phyloP scores from a whole-genome alignment of 257 asterid species.

The Agastache rugosa region DNA sequence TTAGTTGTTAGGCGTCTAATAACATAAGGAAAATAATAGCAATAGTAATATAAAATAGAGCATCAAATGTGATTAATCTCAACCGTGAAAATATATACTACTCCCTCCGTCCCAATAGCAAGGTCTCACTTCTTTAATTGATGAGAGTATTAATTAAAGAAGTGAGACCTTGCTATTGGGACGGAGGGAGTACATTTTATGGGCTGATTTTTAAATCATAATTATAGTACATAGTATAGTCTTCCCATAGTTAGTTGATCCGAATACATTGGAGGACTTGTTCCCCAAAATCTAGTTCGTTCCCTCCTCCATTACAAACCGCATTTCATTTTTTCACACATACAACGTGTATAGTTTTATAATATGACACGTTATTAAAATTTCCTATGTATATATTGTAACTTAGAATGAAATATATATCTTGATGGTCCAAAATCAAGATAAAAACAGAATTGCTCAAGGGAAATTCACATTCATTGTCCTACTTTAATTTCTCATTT shows the following conservation, averaged over 20 bases:
- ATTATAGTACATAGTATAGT: neutral
- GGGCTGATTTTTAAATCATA: neutral
- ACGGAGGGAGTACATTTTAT: too few relatives aligned
- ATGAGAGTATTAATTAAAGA: too few relatives aligned
- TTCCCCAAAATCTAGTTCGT: conserved; percentile 23
- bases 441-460: neutral
- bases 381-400: neutral
- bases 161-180: too few relatives aligned
- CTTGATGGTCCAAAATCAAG: conserved; percentile 14
- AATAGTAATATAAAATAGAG: neutral
- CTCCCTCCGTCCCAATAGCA: too few relatives aligned
- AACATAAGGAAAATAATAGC: too few relatives aligned
- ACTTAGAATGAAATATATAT: too few relatives aligned
- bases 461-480: neutral
- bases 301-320: neutral
- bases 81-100: neutral
- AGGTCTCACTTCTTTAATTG: too few relatives aligned
- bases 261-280: conserved; percentile 36
- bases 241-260: conserved; percentile 12
- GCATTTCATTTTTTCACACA: neutral
- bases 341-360: neutral
- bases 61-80: neutral
- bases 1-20: too few relatives aligned
- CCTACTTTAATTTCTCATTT: neutral
- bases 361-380: neutral